These are phyloP conservation scores for Glycine latifolia DNA, from an alignment of 306 rosid species.

Conservation along the genomic window DNA sequence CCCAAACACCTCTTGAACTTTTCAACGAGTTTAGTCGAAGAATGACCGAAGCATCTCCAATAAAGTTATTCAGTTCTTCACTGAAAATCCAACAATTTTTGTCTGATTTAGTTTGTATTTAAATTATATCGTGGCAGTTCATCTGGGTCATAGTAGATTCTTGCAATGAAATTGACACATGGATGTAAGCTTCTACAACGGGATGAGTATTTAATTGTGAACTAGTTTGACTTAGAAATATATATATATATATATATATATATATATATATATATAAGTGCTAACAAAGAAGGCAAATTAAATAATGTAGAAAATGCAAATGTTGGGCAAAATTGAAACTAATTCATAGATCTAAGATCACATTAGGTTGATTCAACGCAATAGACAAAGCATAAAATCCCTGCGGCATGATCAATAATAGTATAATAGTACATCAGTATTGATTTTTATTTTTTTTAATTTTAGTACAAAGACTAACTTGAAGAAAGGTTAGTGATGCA, in stretches of 20 bases:
- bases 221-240: constrained; percentile 29
- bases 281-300: neutral
- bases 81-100: constrained; percentile 27
- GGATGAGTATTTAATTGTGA: constrained; percentile 33
- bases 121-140: constrained; percentile 3
- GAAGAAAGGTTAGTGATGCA: constrained; percentile 26
- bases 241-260: neutral
- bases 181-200: constrained; percentile 1
- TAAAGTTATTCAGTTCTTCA: constrained; percentile 6
- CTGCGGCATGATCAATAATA: constrained; percentile 27
- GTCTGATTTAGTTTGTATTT: neutral
- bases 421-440: neutral
- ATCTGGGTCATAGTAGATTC: constrained; percentile 30
- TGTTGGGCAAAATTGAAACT: neutral
- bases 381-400: constrained; percentile 38
- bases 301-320: constrained; percentile 9
- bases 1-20: constrained; percentile 8
- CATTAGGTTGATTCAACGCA: constrained; percentile 37
- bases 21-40: constrained; percentile 29
- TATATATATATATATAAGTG: neutral
- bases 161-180: constrained; percentile 25
- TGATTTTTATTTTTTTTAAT: neutral
- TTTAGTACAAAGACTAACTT: neutral
- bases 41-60: constrained; percentile 18
- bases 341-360: constrained; percentile 7